Evolutionary conservation across 2,329 filamentous ascomycete species (phyloP).

Genomic region (Ilyonectria destructans): DNA sequence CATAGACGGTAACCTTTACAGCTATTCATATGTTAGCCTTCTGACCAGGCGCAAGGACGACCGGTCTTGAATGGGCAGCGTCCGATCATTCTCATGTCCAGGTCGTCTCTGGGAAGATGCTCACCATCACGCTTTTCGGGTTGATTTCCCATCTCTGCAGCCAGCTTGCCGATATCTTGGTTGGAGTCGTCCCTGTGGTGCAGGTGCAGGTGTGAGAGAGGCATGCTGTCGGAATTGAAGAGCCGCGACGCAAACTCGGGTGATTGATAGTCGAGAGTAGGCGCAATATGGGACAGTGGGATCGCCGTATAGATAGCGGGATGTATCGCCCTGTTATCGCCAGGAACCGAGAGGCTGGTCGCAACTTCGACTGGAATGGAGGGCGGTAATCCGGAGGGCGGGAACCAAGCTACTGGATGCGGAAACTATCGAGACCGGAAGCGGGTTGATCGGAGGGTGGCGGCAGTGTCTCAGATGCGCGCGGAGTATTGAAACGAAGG

Average conservation of each 20-base stretch:
- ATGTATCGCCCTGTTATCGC: slow-evolving; percentile 39
- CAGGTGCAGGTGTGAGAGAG: slow-evolving; percentile 48
- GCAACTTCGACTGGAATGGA: slow-evolving; percentile 50
- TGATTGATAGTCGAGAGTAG: slow-evolving; percentile 5
- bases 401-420: slow-evolving; percentile 47
- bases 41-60: slow-evolving; percentile 33
- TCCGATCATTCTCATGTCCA: background rate
- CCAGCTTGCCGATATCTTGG: slow-evolving; percentile 49
- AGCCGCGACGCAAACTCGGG: background rate
- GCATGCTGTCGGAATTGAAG: slow-evolving; percentile 48
- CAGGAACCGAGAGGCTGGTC: slow-evolving; percentile 41
- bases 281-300: background rate
- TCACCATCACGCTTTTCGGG: slow-evolving; percentile 23
- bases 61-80: slow-evolving; percentile 34
- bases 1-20: slow-evolving; percentile 58
- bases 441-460: slow-evolving; percentile 41
- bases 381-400: slow-evolving; percentile 42
- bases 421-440: slow-evolving; percentile 43
- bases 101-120: background rate
- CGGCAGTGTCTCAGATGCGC: slow-evolving; percentile 47
- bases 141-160: slow-evolving; percentile 34
- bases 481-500: slow-evolving; percentile 30
- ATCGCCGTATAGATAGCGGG: slow-evolving; percentile 11
- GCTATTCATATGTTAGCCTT: slow-evolving; percentile 39
- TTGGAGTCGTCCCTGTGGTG: slow-evolving; percentile 49